Evolutionary conservation across 2,329 filamentous ascomycete genomes (phyloP).

Genomic region (Botryosphaeria agaves): DNA sequence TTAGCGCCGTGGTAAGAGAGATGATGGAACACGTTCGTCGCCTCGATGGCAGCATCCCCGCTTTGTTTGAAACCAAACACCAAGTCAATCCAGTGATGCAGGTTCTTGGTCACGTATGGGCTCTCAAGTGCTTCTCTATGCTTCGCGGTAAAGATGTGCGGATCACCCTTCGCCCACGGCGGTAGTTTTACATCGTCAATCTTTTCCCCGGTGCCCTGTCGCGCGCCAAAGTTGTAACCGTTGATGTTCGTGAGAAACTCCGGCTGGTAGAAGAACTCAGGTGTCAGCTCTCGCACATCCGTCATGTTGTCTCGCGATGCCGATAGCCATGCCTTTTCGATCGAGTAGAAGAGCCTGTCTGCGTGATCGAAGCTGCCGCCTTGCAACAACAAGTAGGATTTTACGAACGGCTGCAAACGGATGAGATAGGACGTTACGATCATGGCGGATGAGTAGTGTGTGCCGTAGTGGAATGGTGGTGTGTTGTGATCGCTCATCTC

Average conservation of each 20-base stretch:
- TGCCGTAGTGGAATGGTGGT: conserved; percentile 90
- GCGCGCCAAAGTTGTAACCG: conserved; percentile 77
- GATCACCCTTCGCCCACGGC: conserved; percentile 91
- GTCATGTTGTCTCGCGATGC: conserved; percentile 81
- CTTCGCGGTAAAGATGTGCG: conserved; percentile 87
- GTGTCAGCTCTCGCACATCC: conserved; percentile 85
- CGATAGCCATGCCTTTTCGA: conserved; percentile 80
- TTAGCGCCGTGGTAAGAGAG: conserved; percentile 89
- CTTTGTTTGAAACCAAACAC: conserved; percentile 90
- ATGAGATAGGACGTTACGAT: conserved; percentile 95
- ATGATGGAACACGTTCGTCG: conserved; percentile 89
- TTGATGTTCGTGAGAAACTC: conserved; percentile 94
- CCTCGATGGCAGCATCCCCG: conserved; percentile 80
- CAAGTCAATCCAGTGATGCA: conserved; percentile 92
- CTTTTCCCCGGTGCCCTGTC: conserved; percentile 60
- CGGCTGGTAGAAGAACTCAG: conserved; percentile 92
- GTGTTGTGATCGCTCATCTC: conserved; percentile 67
- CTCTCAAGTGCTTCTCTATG: conserved; percentile 93
- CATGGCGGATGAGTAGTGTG: conserved; percentile 98
- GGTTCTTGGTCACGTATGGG: conserved; percentile 71
- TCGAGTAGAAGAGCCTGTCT: conserved; percentile 85
- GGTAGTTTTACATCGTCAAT: conserved; percentile 84
- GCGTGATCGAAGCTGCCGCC: conserved; percentile 95
- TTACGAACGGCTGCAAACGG: conserved; percentile 84
- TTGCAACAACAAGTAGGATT: conserved; percentile 85